A percentile compares a stretch with the other conserved stretches of the same genome.
Evolutionary conservation across 2,329 filamentous ascomycete genomes (phyloP).

Genomic region (Anthostomella pinea): DNA sequence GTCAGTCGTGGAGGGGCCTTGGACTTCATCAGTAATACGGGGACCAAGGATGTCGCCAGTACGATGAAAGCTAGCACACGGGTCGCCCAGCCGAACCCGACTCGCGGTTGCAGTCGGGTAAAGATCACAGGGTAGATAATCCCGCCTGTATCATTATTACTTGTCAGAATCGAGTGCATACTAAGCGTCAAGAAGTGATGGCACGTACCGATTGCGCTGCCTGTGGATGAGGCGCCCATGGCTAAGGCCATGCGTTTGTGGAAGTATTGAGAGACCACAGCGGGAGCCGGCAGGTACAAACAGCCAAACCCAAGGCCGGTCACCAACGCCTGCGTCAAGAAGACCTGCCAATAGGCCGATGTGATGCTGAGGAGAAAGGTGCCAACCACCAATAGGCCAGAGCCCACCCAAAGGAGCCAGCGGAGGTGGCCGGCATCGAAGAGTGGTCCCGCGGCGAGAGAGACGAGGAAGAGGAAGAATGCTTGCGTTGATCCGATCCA

Average conservation of each 20-base stretch:
- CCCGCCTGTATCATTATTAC: conserved; percentile 5
- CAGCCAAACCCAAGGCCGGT: conserved; percentile 18
- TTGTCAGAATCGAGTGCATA: too few species aligned
- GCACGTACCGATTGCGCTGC: conserved; percentile 15
- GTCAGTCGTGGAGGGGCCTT: conserved; percentile 4
- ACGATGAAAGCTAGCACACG: conserved; percentile 15
- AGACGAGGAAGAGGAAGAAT: conserved; percentile 18
- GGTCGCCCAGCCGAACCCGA: conserved; percentile 20
- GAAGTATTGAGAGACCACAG: conserved; percentile 19
- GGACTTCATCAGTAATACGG: conserved; percentile 13
- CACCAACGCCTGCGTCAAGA: conserved; percentile 14
- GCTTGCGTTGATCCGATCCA: conserved; percentile 24
- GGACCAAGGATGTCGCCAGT: conserved; percentile 9
- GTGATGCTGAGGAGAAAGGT: conserved; percentile 13
- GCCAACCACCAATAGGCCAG: conserved; percentile 11
- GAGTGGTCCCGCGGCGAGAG: conserved; percentile 16
- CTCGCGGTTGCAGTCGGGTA: conserved; percentile 2
- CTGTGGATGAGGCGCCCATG: conserved; percentile 14
- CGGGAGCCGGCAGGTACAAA: conserved; percentile 17
- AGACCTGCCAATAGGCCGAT: conserved; percentile 15
- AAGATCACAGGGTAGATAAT: conserved; percentile 19
- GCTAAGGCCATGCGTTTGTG: conserved; percentile 13
- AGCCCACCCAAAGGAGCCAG: conserved; percentile 11
- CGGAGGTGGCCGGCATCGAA: conserved; percentile 21
- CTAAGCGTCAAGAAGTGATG: too few species aligned